A percentile compares a stretch with the other conserved stretches of the same genome.
Conservation (phyloP, 768 basidiomycete genomes). For the Pulveroboletus ravenelii region DNA sequence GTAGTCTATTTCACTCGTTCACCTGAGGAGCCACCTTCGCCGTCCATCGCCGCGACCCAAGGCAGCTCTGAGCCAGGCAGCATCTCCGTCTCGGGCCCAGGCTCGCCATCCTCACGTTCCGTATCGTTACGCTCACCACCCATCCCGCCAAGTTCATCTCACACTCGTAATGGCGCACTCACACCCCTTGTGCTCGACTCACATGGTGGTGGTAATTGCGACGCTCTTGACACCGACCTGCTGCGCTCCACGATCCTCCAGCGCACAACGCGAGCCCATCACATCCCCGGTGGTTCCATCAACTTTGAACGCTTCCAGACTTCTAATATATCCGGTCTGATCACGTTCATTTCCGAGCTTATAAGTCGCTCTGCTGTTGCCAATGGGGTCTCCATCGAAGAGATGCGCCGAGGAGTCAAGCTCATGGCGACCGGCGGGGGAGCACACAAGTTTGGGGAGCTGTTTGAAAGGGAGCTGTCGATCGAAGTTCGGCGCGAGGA, state of each 20-base stretch:
- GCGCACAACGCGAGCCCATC: slow-evolving; percentile 51
- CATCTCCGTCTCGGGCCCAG: slow-evolving; percentile 35
- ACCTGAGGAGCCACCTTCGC: slow-evolving; percentile 76
- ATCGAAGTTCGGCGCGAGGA: slow-evolving; percentile 90
- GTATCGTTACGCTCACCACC: slow-evolving; percentile 16
- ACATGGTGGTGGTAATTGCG: slow-evolving; percentile 23
- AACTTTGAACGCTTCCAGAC: slow-evolving; percentile 99
- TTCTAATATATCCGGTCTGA: slow-evolving; percentile 75
- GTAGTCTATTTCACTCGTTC: slow-evolving; percentile 98
- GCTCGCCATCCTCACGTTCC: slow-evolving; percentile 20
- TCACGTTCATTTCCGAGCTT: slow-evolving; percentile 81
- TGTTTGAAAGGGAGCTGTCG: slow-evolving; percentile 65
- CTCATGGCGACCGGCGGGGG: slow-evolving; percentile 99
- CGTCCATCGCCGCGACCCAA: slow-evolving; percentile 57
- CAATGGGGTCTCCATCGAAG: slow-evolving; percentile 82
- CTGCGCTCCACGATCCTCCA: slow-evolving; percentile 64
- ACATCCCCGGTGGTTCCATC: slow-evolving; percentile 93
- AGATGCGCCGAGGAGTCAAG: slow-evolving; percentile 90
- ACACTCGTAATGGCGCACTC: slow-evolving; percentile 63
- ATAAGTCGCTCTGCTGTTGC: slow-evolving; percentile 81
- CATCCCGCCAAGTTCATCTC: slow-evolving; percentile 26
- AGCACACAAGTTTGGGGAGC: slow-evolving; percentile 88
- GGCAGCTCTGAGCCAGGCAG: slow-evolving; percentile 49
- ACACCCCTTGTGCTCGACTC: slow-evolving; percentile 75
- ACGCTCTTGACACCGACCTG: slow-evolving; percentile 37